Conservation (phyloP, 2,329 filamentous ascomycete species). For the Claviceps maximensis region DNA sequence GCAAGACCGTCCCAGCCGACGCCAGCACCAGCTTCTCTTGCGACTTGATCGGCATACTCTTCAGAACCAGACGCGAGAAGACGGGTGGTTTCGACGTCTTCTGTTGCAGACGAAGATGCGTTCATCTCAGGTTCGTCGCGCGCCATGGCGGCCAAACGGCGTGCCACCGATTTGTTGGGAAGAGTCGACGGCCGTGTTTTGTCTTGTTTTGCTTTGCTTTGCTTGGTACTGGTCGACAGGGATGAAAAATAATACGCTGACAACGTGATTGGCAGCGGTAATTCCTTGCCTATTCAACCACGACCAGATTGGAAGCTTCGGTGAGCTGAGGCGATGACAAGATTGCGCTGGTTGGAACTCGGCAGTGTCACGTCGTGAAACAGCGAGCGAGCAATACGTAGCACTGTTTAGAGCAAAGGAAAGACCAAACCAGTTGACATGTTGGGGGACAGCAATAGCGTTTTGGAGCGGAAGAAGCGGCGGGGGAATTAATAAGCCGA, state of each 20-base stretch:
- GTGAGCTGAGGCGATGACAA: not conserved
- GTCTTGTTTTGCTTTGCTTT: no score
- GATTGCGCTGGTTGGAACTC: not conserved
- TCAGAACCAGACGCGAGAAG: conserved; percentile 1
- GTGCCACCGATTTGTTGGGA: not conserved
- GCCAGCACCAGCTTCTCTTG: conserved; percentile 9
- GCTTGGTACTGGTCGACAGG: not conserved
- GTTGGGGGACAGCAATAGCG: not conserved
- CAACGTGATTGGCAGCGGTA: not conserved
- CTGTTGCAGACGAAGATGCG: not conserved
- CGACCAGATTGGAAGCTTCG: not conserved
- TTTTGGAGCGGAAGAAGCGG: not conserved
- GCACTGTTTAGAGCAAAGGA: not conserved
- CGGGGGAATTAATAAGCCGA: conserved; percentile 3
- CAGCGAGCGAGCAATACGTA: not conserved
- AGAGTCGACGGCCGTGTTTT: not conserved
- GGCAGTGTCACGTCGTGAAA: conserved; percentile 1
- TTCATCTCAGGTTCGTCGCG: not conserved
- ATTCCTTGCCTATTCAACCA: not conserved
- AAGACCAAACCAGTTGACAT: no score
- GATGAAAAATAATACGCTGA: not conserved
- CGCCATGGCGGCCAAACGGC: not conserved
- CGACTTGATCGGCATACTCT: not conserved
- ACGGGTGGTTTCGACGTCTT: conserved; percentile 2
- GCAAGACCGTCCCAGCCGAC: conserved; percentile 33